Evolutionary conservation across 305 asterid species (phyloP), one percentile per base, ranked within the genome.

Genomic region (Rubia balearica): DNA sequence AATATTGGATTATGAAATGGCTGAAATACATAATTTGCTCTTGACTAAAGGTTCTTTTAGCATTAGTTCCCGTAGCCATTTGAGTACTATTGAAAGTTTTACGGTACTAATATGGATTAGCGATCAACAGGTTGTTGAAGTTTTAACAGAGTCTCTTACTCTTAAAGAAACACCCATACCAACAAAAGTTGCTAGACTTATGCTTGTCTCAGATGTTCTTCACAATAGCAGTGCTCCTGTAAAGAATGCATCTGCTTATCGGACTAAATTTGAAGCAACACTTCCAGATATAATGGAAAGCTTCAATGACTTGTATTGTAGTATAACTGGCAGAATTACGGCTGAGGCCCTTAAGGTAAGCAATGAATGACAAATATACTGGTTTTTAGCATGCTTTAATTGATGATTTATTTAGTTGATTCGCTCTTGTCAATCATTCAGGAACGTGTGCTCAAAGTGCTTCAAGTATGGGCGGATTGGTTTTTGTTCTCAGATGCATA

Each of bases 381-480:
- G 49, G 8, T 38, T 66, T 57, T 61, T 17, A 21, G 62, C 42
- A 6, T 59, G 4, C 68, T n/a, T 45, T 61, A 46, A 24, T 24
- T 7, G 70, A 53, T 64, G 16, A 33, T 13, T 36, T 57, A 2
- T 65, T 51, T 77, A 72, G 67, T 64, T 46, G 67, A 33, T 73
- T 69, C 24, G 43, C 70, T 69, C 78, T 71, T 76, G 74, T 72
- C 64, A 57, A 60, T 64, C 64, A 71, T 78, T 51, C 85, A 91
- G 97, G 98, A 91, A 76, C 88, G 98, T 63, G 96, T 91, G 73
- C 73, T 88, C 43, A 91, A 90, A 86, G 96, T 91, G 72, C 92
- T 91, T 86, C 98, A 91, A 83, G 98, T 89, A 42, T 91, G 98
- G 98, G 89, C 96, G n/a, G 98, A 91, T 80, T 89, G 98, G 98